Base-by-base conservation (phyloP, 768 basidiomycete genomes). In the Suillus subalutaceus region DNA sequence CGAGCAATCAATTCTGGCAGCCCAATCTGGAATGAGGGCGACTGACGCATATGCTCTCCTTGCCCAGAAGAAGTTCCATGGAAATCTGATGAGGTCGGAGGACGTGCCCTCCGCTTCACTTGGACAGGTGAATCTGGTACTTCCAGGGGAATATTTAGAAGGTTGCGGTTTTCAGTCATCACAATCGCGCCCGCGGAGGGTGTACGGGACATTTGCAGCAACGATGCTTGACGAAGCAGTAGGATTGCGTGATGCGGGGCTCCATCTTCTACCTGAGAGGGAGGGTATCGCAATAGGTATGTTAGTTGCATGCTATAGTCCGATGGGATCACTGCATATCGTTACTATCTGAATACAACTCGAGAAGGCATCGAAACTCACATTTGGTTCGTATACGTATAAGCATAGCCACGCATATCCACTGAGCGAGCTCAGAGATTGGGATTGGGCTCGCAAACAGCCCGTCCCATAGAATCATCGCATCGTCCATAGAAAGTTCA, bases 401-500 rank as follows among this genome's bases (percentile, higher is more conserved):
- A 20, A 99, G 85, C 96, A 99, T 96, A 1, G 94, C 93, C 23
- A 98, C 89, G 73, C 94, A 96, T 61, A 97, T 81, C 90, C 93
- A 96, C 63, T 90, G 88, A 1, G 90, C 87, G 44, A 97, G 79
- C 61, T 90, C 88, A 37, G 97, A 81, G 0, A 90, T 83, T 23
- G 92, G 85, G 78, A 95, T 65, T 3, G 70, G 93, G 67, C 88
- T 90, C 0, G 97, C 94, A 75, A 99, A 97, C 10, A 99, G 75
- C 1, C 91, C 95, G 76, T 99, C 97, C 97, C 97, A 99, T n/a
- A 99, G 74, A 40, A 86, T 82, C 87, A 99, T 88, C 0, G 93
- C 87, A 67, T 93, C 90, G 4, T 81, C 72, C 82, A 98, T 86
- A 48, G 82, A 85, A 70, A 99, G 91, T 77, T 99, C 97, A 57